Evolutionary conservation across 768 basidiomycete species (phyloP).

Genomic region (Mycena albidolilacea): DNA sequence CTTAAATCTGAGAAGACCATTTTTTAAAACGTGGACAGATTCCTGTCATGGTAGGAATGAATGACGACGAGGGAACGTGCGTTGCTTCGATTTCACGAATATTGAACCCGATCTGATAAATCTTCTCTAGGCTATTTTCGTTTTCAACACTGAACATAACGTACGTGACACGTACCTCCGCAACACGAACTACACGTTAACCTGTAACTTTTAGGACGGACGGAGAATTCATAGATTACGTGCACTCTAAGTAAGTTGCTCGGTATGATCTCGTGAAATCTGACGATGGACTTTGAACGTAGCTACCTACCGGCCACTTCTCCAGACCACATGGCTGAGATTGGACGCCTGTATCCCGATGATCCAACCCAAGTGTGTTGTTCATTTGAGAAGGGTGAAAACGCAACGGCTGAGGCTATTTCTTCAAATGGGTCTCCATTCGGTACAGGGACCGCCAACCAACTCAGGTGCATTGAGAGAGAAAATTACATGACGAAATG

Average conservation of each 20-base stretch:
- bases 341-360: not conserved
- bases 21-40: not conserved
- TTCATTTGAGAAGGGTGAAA: too few relatives aligned
- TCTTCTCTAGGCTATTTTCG: constrained; percentile 6
- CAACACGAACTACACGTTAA: too few relatives aligned
- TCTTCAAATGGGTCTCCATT: not conserved
- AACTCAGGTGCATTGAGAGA: not conserved
- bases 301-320: not conserved
- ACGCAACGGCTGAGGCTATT: not conserved
- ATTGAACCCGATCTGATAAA: too few relatives aligned
- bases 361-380: not conserved
- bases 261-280: too few relatives aligned
- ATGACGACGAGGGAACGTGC: constrained; percentile 31
- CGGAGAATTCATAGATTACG: not conserved
- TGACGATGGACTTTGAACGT: not conserved
- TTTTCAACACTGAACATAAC: constrained; percentile 20
- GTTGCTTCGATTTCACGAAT: not conserved
- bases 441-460: not conserved
- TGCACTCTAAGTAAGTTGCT: not conserved
- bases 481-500: not conserved
- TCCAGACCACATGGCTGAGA: not conserved
- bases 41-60: constrained; percentile 11
- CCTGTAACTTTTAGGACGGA: not conserved
- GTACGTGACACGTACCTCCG: not conserved
- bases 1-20: too few relatives aligned